Evolutionary conservation across 768 basidiomycete species (phyloP), one percentile per base, ranked within the genome.

Genomic region (Tylopilus rubrobrunneus): DNA sequence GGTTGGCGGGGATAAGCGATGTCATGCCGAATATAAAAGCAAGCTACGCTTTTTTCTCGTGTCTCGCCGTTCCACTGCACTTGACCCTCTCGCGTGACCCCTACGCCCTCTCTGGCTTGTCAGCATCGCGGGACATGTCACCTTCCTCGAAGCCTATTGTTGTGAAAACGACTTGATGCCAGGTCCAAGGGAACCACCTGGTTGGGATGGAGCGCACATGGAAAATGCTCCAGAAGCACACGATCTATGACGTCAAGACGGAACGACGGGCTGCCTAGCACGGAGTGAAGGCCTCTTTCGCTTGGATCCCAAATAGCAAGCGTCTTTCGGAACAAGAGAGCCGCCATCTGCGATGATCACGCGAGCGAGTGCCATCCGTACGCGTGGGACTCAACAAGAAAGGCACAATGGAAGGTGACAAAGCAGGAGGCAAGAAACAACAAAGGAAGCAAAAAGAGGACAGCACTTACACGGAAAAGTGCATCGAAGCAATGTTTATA

Each of bases 401-500:
- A 19, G 6, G 19, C 19, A 19, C 19, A 19, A 44, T 15, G 21
- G 9, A 41, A 45, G 15, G 14, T 21, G 37, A 31, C 41, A 40
- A 10, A 36, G 37, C 52, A 41, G 19, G 48, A 27, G 25, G 34
- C 47, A 44, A 49, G 11, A 47, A 51, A 45, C 19, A 19, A 48
- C 1, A 28, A 39, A 40, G 23, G 12, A 29, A 29, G 7, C 7
- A n/a, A 57, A 53, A 10, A 0, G n/a, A 49, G 28, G 2, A 1
- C 37, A 37, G n/a, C n/a, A 79, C 87, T 71, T 67, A 92, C 90
- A 49, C 91, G 76, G 73, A 84, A 89, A 14, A 96, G 74, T 0
- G 92, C 93, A 73, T 95, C 92, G 50, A 95, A 82, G 59, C 86
- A 89, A 68, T 95, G 80, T 73, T 89, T 90, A 69, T 96, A 96